Evolutionary conservation across 306 rosid genomes (phyloP).

Genomic region (Prosopis cineraria): DNA sequence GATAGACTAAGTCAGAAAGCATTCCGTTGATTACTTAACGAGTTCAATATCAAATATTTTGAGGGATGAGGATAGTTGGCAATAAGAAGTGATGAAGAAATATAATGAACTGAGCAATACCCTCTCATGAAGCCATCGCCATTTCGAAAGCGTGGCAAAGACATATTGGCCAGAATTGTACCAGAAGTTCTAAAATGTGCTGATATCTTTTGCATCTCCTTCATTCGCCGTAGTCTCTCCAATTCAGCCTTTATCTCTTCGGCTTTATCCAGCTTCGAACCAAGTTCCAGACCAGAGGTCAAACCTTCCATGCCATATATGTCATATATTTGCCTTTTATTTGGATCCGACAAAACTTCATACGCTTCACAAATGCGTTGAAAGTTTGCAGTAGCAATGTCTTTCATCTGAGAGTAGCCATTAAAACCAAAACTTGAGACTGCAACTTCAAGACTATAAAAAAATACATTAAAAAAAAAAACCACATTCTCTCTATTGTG

Average conservation of each 20-base stretch:
- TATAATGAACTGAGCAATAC: conserved; percentile 48
- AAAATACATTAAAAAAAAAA: conserved; percentile 4
- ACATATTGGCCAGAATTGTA: conserved; percentile 70
- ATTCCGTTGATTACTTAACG: not conserved
- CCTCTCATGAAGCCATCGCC: conserved; percentile 82
- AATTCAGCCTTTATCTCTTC: conserved; percentile 85
- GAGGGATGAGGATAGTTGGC: not conserved
- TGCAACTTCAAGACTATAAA: not conserved
- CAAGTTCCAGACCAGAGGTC: conserved; percentile 87
- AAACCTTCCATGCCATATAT: conserved; percentile 96
- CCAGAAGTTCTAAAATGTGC: conserved; percentile 82
- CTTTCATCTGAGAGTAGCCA: conserved; percentile 69
- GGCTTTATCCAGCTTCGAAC: conserved; percentile 68
- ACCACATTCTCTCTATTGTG: not conserved
- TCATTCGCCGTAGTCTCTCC: conserved; percentile 63
- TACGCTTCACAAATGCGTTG: conserved; percentile 90
- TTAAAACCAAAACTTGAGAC: conserved; percentile 10
- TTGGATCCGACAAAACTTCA: conserved; percentile 83
- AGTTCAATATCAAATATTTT: not conserved
- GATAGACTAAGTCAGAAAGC: not conserved
- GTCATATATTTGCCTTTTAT: conserved; percentile 82
- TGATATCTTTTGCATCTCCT: conserved; percentile 61
- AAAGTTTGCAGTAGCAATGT: conserved; percentile 84
- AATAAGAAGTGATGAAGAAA: not conserved
- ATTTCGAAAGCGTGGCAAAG: conserved; percentile 66